Conservation (phyloP, 129 eudicot species). For the Glebionis coronaria region DNA sequence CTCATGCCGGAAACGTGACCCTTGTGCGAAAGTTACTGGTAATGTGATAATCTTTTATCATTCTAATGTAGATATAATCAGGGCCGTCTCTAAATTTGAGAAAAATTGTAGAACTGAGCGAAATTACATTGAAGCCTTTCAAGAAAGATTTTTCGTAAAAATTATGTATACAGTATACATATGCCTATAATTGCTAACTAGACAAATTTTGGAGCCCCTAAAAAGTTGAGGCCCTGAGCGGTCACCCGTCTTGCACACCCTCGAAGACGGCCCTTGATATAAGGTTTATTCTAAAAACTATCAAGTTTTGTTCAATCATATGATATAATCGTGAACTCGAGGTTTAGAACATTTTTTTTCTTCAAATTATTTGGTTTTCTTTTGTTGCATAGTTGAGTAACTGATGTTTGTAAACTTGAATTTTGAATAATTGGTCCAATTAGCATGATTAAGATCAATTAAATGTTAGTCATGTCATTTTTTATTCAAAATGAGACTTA, state of each 20-base stretch:
- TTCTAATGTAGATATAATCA: background rate
- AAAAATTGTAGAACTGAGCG: no score
- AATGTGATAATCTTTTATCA: background rate
- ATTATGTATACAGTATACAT: no score
- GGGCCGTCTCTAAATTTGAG: no score
- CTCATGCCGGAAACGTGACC: constrained; percentile 54
- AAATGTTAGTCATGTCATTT: constrained; percentile 7
- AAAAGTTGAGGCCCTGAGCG: no score
- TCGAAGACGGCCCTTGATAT: no score
- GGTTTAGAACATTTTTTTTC: background rate
- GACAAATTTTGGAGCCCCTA: no score
- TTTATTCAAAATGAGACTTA: background rate
- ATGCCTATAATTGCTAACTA: no score
- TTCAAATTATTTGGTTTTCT: background rate
- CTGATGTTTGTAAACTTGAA: constrained; percentile 17
- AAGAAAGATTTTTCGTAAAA: no score
- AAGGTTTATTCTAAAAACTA: background rate
- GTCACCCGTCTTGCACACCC: no score
- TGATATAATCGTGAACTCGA: background rate
- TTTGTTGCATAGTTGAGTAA: background rate
- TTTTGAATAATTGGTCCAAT: constrained; percentile 11
- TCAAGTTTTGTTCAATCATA: background rate
- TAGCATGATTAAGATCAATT: constrained; percentile 11
- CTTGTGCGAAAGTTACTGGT: constrained; percentile 67
- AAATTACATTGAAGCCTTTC: no score